phyloP scores from a whole-genome alignment of 345 rosid genomes.

The Acer yangbiense region DNA sequence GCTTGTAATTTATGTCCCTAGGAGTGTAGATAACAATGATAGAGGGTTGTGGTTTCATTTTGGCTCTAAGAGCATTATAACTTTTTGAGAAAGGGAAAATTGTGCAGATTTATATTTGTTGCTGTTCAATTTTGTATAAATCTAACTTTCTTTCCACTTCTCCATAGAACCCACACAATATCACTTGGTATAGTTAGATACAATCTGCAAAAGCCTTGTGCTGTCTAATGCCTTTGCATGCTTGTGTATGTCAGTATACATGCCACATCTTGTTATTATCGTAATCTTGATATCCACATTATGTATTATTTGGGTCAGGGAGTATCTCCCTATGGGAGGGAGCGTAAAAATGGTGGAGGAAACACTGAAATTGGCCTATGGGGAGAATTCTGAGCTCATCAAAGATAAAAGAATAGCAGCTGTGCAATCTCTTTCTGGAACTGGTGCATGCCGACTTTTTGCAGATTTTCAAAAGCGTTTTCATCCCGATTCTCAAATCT shows the following conservation, averaged over 20 bases:
- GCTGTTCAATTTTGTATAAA: not conserved
- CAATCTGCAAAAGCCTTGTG: not conserved
- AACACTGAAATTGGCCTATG: constrained; percentile 91
- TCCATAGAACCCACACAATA: not conserved
- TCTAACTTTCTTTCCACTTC: not conserved
- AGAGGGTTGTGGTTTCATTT: not conserved
- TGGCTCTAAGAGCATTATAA: not conserved
- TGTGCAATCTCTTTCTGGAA: constrained; percentile 88
- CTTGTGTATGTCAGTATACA: not conserved
- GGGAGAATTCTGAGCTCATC: constrained; percentile 74
- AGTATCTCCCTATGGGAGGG: constrained; percentile 99
- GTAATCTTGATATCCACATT: not conserved
- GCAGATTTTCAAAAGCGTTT: constrained; percentile 97
- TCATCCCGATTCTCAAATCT: constrained; percentile 78
- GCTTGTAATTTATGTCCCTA: not conserved
- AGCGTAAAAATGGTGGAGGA: constrained; percentile 88
- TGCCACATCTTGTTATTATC: not conserved
- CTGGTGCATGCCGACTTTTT: constrained; percentile 96
- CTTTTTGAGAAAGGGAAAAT: not conserved
- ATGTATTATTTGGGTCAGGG: constrained; percentile 48
- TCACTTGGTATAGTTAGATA: not conserved
- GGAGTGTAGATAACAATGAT: not conserved
- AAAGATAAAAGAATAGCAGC: constrained; percentile 91
- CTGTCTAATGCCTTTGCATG: not conserved
- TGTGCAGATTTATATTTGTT: not conserved